Evolutionary conservation across 768 basidiomycete genomes (phyloP).

Genomic region (Pleurotus eryngii): DNA sequence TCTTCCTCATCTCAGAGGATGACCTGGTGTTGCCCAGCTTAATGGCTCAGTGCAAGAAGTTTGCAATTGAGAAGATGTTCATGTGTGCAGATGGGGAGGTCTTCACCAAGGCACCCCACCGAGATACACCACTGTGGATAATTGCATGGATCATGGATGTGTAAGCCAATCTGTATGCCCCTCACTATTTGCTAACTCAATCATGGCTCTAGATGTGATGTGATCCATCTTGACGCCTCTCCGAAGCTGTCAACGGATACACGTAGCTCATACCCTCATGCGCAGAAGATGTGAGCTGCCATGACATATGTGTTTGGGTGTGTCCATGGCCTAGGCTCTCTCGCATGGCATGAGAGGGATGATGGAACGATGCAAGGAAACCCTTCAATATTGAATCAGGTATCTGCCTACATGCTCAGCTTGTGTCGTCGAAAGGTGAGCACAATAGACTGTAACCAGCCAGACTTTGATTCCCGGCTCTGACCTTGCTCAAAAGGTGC

Average conservation of each 20-base stretch:
- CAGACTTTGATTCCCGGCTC: too few species aligned
- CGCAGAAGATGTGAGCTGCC: conserved; percentile 22
- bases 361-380: conserved; percentile 23
- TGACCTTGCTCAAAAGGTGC: not conserved
- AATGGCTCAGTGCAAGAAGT: too few species aligned
- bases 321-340: conserved; percentile 18
- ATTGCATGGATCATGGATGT: conserved; percentile 26
- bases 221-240: conserved; percentile 19
- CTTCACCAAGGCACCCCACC: too few species aligned
- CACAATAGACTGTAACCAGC: not conserved
- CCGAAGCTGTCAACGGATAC: conserved; percentile 5
- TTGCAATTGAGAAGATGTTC: too few species aligned
- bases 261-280: conserved; percentile 15
- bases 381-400: conserved; percentile 22
- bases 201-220: conserved; percentile 21
- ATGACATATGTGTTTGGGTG: conserved; percentile 20
- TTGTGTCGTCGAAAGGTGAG: conserved; percentile 21
- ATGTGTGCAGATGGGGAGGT: too few species aligned
- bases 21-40: too few species aligned
- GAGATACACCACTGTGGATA: conserved; percentile 18
- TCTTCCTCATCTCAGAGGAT: not conserved
- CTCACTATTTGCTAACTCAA: too few species aligned
- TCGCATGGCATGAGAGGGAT: conserved; percentile 26
- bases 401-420: conserved; percentile 26
- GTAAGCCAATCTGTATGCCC: conserved; percentile 8